Percentiles rank a stretch among this genome's conserved stretches.
Conservation (phyloP, 306 rosid species). For the Fagus sylvatica region DNA sequence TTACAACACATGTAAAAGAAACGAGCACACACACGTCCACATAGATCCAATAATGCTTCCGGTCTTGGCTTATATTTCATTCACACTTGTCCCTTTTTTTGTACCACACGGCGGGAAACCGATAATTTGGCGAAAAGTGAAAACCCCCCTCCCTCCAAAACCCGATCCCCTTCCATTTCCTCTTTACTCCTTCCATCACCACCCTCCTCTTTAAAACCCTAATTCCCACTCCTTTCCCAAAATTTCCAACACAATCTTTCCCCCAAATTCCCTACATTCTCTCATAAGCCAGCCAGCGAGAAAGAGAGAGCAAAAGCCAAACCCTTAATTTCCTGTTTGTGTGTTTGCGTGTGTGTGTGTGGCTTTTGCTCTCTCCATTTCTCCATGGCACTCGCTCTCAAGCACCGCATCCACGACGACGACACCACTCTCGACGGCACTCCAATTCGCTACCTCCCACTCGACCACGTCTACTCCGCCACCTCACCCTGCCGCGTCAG, state of each 20-base stretch:
- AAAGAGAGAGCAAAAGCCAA: constrained; percentile 1
- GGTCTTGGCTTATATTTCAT: no score
- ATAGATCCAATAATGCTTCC: no score
- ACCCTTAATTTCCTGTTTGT: background rate
- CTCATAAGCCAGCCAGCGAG: background rate
- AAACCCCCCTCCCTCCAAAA: background rate
- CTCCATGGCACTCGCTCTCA: constrained; percentile 51
- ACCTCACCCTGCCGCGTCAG: constrained; percentile 75
- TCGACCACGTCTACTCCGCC: constrained; percentile 89
- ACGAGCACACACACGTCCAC: no score
- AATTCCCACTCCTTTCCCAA: background rate
- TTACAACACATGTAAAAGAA: no score
- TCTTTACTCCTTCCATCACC: no score
- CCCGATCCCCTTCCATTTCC: background rate
- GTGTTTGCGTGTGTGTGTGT: no score
- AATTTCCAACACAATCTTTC: background rate
- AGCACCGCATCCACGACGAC: constrained; percentile 42
- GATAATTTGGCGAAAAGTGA: background rate
- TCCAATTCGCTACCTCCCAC: constrained; percentile 76
- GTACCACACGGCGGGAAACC: constrained; percentile 12
- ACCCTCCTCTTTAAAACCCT: background rate
- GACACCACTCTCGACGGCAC: constrained; percentile 68
- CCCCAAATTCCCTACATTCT: background rate
- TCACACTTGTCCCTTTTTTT: no score
- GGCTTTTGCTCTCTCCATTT: constrained; percentile 26